Evolutionary conservation across 306 rosid genomes (phyloP).

Genomic region (Urtica urens): DNA sequence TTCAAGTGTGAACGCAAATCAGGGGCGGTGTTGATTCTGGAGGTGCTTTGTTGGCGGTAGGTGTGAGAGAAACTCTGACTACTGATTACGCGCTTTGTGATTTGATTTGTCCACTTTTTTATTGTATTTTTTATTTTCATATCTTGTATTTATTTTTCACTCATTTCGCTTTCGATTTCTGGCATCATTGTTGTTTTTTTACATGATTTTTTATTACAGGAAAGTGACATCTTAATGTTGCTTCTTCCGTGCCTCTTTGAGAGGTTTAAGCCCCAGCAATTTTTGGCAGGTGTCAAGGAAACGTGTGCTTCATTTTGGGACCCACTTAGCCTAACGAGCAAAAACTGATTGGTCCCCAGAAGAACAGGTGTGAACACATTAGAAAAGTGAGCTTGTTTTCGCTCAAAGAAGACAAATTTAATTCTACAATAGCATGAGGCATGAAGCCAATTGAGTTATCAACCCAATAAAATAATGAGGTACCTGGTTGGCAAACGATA

Average conservation of each 20-base stretch:
- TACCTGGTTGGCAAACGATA: too few relatives aligned
- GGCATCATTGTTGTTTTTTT: too few relatives aligned
- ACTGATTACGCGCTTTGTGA: conserved; percentile 13
- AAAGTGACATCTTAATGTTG: too few relatives aligned
- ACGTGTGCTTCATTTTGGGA: background rate
- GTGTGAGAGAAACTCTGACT: conserved; percentile 24
- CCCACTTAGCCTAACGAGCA: background rate
- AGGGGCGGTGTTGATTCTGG: background rate
- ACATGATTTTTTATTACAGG: too few relatives aligned
- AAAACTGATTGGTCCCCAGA: background rate
- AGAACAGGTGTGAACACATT: background rate
- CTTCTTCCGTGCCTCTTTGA: background rate
- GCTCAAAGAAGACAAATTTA: background rate
- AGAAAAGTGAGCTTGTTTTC: background rate
- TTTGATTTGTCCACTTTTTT: background rate
- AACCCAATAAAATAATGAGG: too few relatives aligned
- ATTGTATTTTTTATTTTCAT: background rate
- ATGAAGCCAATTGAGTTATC: too few relatives aligned
- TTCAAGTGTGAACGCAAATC: conserved; percentile 23
- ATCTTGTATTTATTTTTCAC: too few relatives aligned
- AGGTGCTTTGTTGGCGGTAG: conserved; percentile 15
- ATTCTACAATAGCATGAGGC: background rate
- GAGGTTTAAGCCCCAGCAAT: background rate
- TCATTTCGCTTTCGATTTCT: too few relatives aligned
- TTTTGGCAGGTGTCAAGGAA: background rate